These are phyloP conservation scores for Meyerozyma carpophila DNA, from an alignment of 1,139 yeast genomes.

Conservation along the genomic window DNA sequence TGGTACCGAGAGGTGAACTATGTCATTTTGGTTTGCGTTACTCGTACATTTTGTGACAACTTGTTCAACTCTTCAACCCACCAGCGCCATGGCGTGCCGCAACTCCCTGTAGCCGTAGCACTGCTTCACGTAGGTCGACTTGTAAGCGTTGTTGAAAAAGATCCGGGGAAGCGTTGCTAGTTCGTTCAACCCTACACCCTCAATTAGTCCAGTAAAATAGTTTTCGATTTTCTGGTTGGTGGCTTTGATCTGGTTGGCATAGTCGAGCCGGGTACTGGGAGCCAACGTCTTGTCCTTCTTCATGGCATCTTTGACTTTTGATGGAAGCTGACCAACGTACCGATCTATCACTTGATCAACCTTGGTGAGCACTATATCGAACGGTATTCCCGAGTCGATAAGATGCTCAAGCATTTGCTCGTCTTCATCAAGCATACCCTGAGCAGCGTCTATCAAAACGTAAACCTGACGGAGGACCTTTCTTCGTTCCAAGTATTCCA, in stretches of 20 bases:
- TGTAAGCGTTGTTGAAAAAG: constrained; percentile 29
- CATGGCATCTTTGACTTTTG: not conserved
- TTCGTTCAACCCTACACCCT: constrained; percentile 17
- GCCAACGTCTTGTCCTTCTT: constrained; percentile 3
- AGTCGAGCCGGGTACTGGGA: constrained; percentile 5
- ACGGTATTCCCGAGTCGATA: constrained; percentile 52
- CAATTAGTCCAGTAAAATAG: constrained; percentile 19
- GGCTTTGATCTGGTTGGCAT: constrained; percentile 8
- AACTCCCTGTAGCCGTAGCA: constrained; percentile 34
- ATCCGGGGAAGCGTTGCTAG: constrained; percentile 26
- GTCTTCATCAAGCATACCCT: constrained; percentile 58
- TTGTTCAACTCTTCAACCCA: constrained; percentile 24
- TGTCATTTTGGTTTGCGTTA: not conserved
- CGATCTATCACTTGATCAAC: constrained; percentile 48
- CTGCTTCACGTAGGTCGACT: constrained; percentile 16
- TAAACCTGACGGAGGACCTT: constrained; percentile 52
- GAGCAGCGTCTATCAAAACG: constrained; percentile 53
- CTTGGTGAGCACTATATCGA: constrained; percentile 74
- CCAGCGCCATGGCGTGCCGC: constrained; percentile 26
- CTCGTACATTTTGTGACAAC: not conserved
- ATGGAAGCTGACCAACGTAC: constrained; percentile 9
- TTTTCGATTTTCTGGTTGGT: constrained; percentile 21
- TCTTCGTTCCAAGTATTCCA: constrained; percentile 55
- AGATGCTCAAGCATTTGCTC: constrained; percentile 46
- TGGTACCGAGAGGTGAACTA: no score